These are phyloP conservation scores for Backusella tuberculispora DNA, from an alignment of 192 early-diverging fungal genomes.

Conservation along the genomic window DNA sequence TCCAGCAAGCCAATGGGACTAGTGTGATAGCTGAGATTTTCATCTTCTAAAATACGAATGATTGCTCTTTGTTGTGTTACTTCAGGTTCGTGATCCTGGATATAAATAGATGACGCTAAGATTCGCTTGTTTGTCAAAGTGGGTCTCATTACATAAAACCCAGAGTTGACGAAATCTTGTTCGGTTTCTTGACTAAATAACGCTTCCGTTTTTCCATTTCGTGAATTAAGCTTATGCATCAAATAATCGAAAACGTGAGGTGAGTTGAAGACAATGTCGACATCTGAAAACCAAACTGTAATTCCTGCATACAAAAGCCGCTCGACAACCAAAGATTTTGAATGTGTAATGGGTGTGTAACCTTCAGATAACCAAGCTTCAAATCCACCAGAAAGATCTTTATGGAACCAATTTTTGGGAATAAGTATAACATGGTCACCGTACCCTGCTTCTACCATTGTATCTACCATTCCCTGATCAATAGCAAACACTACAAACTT, in stretches of 20 bases:
- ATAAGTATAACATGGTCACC: slow-evolving; percentile 36
- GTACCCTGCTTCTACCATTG: slow-evolving; percentile 29
- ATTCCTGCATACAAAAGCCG: slow-evolving; percentile 36
- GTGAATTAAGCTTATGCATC: slow-evolving; percentile 27
- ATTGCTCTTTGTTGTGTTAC: slow-evolving; percentile 45
- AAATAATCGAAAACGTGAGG: slow-evolving; percentile 35
- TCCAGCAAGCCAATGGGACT: slow-evolving; percentile 36
- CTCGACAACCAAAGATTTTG: slow-evolving; percentile 45
- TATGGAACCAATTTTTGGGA: slow-evolving; percentile 45
- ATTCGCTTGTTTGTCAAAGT: slow-evolving; percentile 37
- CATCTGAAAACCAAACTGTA: slow-evolving; percentile 46
- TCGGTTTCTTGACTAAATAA: slow-evolving; percentile 42
- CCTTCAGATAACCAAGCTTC: slow-evolving; percentile 24
- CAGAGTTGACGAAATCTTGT: slow-evolving; percentile 38
- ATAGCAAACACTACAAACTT: slow-evolving; percentile 42
- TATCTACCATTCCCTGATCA: slow-evolving; percentile 39
- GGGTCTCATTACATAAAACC: slow-evolving; percentile 45
- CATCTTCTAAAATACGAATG: slow-evolving; percentile 34
- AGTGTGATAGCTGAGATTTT: slow-evolving; percentile 27
- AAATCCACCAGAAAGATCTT: slow-evolving; percentile 27
- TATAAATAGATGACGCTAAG: slow-evolving; percentile 39
- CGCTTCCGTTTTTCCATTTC: slow-evolving; percentile 23
- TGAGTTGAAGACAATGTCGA: slow-evolving; percentile 43
- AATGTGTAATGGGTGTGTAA: slow-evolving; percentile 45
- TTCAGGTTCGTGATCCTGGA: slow-evolving; percentile 29